Evolutionary conservation across 148 eudicot species (phyloP), one percentile per base, ranked within the genome.

Genomic region (Chenopodium berlandieri): DNA sequence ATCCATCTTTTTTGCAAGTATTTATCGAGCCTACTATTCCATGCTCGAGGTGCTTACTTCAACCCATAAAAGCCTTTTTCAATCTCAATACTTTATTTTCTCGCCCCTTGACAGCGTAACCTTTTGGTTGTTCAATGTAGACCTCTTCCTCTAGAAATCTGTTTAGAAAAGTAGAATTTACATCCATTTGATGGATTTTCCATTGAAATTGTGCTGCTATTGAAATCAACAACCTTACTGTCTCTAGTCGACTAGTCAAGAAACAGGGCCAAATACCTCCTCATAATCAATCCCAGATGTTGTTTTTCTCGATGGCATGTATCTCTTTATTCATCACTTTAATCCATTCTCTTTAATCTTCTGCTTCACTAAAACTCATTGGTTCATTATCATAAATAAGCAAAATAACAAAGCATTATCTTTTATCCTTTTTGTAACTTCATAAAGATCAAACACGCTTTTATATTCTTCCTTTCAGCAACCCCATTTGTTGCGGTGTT

Each of bases 151-250:
- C 12, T 10, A 25, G 77, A 48, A 47, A 2, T 25, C 11, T 12
- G 52, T 50, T n/a, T 2, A 74, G 77, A 50, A 74, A 74, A 6
- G 22, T 12, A 3, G 4, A 27, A 30, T 75, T 75, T 9, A 75
- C 22, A 54, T 75, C 44, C 65, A 75, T 54, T 30, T 75, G 44
- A 52, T 75, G 66, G 11, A 75, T 75, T 13, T 75, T 75, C 78
- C 44, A 75, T 13, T 30, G 10, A 30, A 22, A 44, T 13, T 75
- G 63, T 9, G 65, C 65, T 4, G 78, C 65, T 27, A 52, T 20
- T 52, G 78, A 50, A 54, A 73, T 27, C 25, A 50, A 3, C 32
- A 23, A 12, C 27, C 34, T 48, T 25, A 47, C 17, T 2, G 62
- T 56, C 6, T 56, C 22, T 56, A 56, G 17, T 56, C 22, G 19